These are phyloP conservation scores for Oryza australiensis DNA, from an alignment of 176 grass and related monocot genomes.

Conservation along the genomic window DNA sequence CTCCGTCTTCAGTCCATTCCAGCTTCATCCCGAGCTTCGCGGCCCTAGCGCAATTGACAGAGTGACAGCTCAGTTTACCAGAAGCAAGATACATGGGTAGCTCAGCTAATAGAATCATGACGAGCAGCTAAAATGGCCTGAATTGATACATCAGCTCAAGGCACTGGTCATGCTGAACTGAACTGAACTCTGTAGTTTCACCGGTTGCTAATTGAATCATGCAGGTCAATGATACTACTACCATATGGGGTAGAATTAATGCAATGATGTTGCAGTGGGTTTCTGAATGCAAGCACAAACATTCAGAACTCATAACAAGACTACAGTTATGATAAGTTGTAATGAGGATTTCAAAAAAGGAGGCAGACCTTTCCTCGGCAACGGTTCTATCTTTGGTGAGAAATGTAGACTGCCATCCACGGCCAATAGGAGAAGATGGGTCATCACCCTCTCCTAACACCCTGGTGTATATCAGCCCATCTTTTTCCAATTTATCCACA, in stretches of 20 bases:
- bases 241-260: not conserved
- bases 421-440: constrained; percentile 90
- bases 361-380: constrained; percentile 67
- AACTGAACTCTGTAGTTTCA: not conserved
- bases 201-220: not conserved
- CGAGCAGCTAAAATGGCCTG: not conserved
- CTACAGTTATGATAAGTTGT: no score
- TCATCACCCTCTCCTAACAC: constrained; percentile 84
- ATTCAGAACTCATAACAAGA: not conserved
- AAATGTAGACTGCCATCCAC: constrained; percentile 96
- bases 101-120: not conserved
- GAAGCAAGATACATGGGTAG: not conserved
- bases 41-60: constrained; percentile 36
- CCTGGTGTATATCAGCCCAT: constrained; percentile 74
- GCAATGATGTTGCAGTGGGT: not conserved
- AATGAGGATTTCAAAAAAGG: not conserved
- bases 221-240: not conserved
- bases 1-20: constrained; percentile 76
- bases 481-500: constrained; percentile 75
- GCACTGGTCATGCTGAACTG: not conserved
- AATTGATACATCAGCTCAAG: not conserved
- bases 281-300: not conserved
- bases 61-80: not conserved
- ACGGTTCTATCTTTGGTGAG: constrained; percentile 71
- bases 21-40: constrained; percentile 72